Percentiles rank a stretch among this genome's conserved stretches.
phyloP scores from a whole-genome alignment of 495 filamentous ascomycete genomes.

The Annulohypoxylon nitens region DNA sequence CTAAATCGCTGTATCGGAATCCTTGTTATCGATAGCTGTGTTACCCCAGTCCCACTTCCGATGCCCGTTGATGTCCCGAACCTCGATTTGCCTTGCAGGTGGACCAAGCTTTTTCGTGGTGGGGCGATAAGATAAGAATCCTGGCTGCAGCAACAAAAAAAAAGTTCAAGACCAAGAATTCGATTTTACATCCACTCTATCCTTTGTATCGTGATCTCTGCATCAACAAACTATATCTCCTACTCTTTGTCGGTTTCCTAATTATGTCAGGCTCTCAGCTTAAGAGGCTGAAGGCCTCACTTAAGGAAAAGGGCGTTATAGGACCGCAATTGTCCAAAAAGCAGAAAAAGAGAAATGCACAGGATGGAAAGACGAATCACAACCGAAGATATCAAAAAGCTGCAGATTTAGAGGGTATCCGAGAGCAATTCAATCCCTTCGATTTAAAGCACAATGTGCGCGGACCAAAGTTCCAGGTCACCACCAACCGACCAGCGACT shows the following conservation, averaged over 20 bases:
- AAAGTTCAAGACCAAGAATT: slow-evolving; percentile 34
- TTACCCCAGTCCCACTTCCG: not conserved
- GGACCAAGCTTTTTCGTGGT: not conserved
- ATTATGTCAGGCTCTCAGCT: slow-evolving; percentile 95
- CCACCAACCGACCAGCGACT: slow-evolving; percentile 69
- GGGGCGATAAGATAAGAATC: slow-evolving; percentile 37
- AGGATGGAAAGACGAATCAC: slow-evolving; percentile 71
- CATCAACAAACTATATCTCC: not conserved
- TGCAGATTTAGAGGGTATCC: slow-evolving; percentile 82
- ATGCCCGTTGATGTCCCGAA: too few species aligned
- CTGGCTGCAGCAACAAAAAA: slow-evolving; percentile 35
- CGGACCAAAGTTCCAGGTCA: slow-evolving; percentile 80
- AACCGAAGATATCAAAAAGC: slow-evolving; percentile 79
- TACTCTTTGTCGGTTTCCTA: not conserved
- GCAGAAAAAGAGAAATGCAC: slow-evolving; percentile 79
- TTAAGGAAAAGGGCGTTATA: slow-evolving; percentile 87
- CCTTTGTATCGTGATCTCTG: slow-evolving; percentile 2
- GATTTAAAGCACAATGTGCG: slow-evolving; percentile 81
- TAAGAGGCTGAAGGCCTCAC: slow-evolving; percentile 91
- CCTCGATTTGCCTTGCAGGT: not conserved
- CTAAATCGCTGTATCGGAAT: not conserved
- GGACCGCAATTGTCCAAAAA: slow-evolving; percentile 93
- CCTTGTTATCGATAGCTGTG: not conserved
- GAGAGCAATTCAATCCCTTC: slow-evolving; percentile 97
- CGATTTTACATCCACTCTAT: slow-evolving; percentile 4